Evolutionary conservation across 2,329 filamentous ascomycete genomes (phyloP).

Genomic region (Botrytis medusae): DNA sequence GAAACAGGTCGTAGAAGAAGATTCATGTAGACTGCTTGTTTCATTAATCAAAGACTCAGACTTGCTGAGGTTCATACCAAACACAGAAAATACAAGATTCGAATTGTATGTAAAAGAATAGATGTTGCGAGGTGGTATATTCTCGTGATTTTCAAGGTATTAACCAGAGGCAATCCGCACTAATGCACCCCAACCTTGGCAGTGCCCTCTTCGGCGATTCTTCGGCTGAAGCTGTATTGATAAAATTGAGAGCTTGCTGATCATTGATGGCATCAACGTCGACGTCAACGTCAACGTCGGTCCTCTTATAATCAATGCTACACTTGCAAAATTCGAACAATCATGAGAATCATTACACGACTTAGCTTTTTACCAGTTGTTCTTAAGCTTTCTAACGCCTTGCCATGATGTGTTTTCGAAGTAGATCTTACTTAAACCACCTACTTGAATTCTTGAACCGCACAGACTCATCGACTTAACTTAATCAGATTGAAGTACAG

Average conservation of each 20-base stretch:
- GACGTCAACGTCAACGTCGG: background rate
- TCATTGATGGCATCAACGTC: background rate
- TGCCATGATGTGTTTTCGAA: background rate
- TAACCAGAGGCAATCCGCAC: background rate
- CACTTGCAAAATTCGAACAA: background rate
- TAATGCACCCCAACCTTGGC: conserved; percentile 4
- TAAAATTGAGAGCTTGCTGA: background rate
- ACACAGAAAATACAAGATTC: background rate
- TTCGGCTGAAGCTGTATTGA: background rate
- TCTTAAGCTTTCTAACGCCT: background rate
- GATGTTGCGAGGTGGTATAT: background rate
- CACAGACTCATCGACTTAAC: background rate
- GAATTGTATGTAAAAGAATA: background rate
- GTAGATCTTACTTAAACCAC: background rate
- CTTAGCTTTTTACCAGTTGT: background rate
- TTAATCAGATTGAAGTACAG: background rate
- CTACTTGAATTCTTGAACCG: background rate
- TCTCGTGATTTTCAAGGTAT: background rate
- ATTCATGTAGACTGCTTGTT: background rate
- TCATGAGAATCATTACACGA: background rate
- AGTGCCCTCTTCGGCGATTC: background rate
- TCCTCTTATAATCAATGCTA: background rate
- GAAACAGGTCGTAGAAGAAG: background rate
- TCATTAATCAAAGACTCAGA: background rate
- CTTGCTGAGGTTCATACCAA: background rate